Evolutionary conservation across 805 yeast genomes (phyloP), one percentile per base, ranked within the genome.

Genomic region (Saccharomyces kudriavzevii): DNA sequence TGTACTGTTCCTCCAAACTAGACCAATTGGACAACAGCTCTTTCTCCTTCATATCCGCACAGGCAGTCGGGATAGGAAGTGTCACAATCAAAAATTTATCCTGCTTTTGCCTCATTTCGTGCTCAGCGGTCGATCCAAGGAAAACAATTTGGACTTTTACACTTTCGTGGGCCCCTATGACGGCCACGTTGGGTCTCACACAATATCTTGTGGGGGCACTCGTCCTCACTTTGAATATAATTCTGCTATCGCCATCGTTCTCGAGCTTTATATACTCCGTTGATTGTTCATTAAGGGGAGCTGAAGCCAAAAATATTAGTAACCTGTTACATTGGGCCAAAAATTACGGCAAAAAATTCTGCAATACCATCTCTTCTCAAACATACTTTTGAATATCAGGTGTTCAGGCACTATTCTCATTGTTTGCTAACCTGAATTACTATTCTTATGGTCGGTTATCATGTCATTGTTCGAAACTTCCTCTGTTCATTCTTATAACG

Each of bases 161-260:
- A 27, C 83, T 70, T 59, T 81, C 80, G 40, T 95, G 94, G 14
- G 98, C 91, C 29, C 75, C 77, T 53, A 94, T 76, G 40, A 85
- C 70, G n/a, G 94, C 82, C 55, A 97, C 92, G 70, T 91, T 94
- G 58, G 99, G 99, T 74, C 97, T 85, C 51, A 94, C 98, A 71
- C 96, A 89, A 77, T 91, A 85, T 70, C 89, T 77, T 71, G 88
- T 91, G 56, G 99, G 99, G 8, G 98, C 97, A 5, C 99, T 94
- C 46, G 99, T 92, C 75, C 92, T 94, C 67, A 94, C 97, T 76
- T 94, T 94, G 78, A 89, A 94, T 27, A 96, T 97, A 45, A 84
- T 77, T 30, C 82, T 74, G 52, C 76, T 75, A 13, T 80, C 70
- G 43, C 84, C 74, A 62, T 83, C 84, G 69, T 87, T 86, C 43